Base-by-base conservation (phyloP, 1,139 yeast genomes). In the Suhomyces kunorum region DNA sequence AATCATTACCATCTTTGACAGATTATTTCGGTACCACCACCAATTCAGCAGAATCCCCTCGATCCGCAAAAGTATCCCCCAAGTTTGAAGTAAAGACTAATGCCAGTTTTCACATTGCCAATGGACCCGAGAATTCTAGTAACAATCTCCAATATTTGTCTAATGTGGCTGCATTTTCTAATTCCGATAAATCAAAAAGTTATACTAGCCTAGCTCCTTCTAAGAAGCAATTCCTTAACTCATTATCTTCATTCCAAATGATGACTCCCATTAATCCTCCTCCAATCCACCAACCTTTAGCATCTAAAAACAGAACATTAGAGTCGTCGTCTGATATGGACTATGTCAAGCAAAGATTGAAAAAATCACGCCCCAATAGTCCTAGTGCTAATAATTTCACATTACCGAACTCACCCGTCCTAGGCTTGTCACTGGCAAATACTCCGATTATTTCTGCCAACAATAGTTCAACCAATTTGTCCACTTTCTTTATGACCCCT, bases 361-460 rank as follows among this genome's bases (percentile, higher is more conserved):
- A 84, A 55, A 79, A 76, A 53, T 82, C 92, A 34, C 68, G 94
- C 48, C 95, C 95, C 28, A 84, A 80, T 57, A 82, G 90, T n/a
- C 63, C 63, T 4, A 49, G 49, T 30, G 51, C 47, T 8, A 39
- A 46, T 22, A 43, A 50, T 5, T 90, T 88, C 36, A 75, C 81
- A 1, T 53, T 72, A 23, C 79, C 84, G 13, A 78, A 83, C 29
- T 83, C 87, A 0, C 87, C 88, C 4, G 68, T 78, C 2, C 47
- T 69, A 42, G 76, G 76, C 0, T 55, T 70, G 19, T 66, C 74
- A 13, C 54, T 68, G n/a, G 59, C 62, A 19, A 70, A 64, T 28
- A 72, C 78, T 6, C 78, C 78, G 0, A 59, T 70, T 23, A 57
- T 71, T 29, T 70, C 76, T 3, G 74, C 76, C 11, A 68, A 60